These are phyloP conservation scores for Zygotorulaspora florentina DNA, from an alignment of 805 yeast species.

Conservation along the genomic window DNA sequence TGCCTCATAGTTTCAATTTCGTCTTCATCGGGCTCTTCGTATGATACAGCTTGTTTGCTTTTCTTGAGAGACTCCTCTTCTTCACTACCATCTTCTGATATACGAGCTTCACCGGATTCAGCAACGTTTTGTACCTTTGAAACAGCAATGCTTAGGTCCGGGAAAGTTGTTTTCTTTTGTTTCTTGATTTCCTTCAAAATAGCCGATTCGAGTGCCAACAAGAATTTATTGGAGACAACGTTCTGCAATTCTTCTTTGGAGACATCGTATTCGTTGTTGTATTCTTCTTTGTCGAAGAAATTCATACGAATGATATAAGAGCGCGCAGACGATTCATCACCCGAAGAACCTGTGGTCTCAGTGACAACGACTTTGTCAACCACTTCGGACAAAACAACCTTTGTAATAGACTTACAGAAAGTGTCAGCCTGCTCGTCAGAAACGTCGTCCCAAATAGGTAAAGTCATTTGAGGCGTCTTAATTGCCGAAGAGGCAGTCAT, in stretches of 20 bases:
- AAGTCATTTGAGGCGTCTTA: slow-evolving; percentile 98
- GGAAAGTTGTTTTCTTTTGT: slow-evolving; percentile 58
- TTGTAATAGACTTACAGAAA: slow-evolving; percentile 86
- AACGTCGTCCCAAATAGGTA: slow-evolving; percentile 79
- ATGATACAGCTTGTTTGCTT: slow-evolving; percentile 82
- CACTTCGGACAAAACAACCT: slow-evolving; percentile 81
- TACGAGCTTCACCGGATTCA: slow-evolving; percentile 35
- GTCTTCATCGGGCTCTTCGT: slow-evolving; percentile 94
- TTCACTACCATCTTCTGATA: slow-evolving; percentile 43
- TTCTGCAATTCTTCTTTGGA: slow-evolving; percentile 71
- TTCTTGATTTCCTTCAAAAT: slow-evolving; percentile 78
- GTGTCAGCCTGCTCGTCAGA: slow-evolving; percentile 83
- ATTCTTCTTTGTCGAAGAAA: slow-evolving; percentile 73
- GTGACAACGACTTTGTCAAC: slow-evolving; percentile 80
- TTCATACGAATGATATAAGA: slow-evolving; percentile 69
- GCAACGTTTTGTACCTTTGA: slow-evolving; percentile 50
- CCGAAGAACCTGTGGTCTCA: slow-evolving; percentile 73
- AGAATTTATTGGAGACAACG: slow-evolving; percentile 60
- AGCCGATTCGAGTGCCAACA: slow-evolving; percentile 64
- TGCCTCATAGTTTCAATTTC: slow-evolving; percentile 85
- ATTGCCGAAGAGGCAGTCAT: slow-evolving; percentile 97
- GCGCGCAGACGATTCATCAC: slow-evolving; percentile 48
- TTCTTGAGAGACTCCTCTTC: slow-evolving; percentile 58
- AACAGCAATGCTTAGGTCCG: slow-evolving; percentile 68
- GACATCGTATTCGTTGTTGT: slow-evolving; percentile 84